Percentiles rank a stretch among this genome's conserved stretches.
These are phyloP conservation scores for Phialophora expanda DNA, from an alignment of 2,329 filamentous ascomycete species.

Conservation along the genomic window DNA sequence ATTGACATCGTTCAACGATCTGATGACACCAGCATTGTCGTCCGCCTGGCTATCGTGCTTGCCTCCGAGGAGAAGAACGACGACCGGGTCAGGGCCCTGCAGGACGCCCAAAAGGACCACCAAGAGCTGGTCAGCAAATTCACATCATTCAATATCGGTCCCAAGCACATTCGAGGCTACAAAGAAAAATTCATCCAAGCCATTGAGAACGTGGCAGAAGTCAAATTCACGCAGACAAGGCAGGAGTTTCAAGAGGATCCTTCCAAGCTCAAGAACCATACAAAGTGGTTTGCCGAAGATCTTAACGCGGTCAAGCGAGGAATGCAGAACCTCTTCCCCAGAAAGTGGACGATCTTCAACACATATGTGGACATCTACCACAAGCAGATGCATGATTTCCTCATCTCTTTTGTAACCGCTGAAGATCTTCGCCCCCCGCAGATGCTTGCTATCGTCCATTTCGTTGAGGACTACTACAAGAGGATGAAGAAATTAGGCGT, in stretches of 20 bases:
- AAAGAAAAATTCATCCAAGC: constrained; percentile 92
- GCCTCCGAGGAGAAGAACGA: constrained; percentile 97
- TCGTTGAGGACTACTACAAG: constrained; percentile 92
- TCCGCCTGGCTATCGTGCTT: constrained; percentile 88
- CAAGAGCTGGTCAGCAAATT: constrained; percentile 92
- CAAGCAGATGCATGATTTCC: constrained; percentile 90
- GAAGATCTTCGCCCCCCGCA: constrained; percentile 82
- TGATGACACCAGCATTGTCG: constrained; percentile 87
- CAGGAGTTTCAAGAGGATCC: constrained; percentile 84
- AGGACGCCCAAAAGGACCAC: constrained; percentile 94
- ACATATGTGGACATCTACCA: constrained; percentile 93
- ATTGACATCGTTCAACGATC: constrained; percentile 78
- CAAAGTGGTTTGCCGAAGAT: constrained; percentile 98
- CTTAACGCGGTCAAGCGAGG: constrained; percentile 92
- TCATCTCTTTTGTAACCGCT: constrained; percentile 82
- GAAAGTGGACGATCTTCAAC: constrained; percentile 93
- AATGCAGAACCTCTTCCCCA: constrained; percentile 89
- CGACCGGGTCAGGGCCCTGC: constrained; percentile 83
- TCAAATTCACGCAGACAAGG: constrained; percentile 73
- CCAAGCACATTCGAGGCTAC: constrained; percentile 90
- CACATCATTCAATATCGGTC: constrained; percentile 91
- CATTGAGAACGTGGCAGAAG: constrained; percentile 73
- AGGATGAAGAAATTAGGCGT: constrained; percentile 94
- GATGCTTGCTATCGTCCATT: constrained; percentile 89
- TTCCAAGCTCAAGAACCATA: constrained; percentile 78